Base-by-base conservation (phyloP, 139 green algal species). In the Chlamydomonas incerta region DNA sequence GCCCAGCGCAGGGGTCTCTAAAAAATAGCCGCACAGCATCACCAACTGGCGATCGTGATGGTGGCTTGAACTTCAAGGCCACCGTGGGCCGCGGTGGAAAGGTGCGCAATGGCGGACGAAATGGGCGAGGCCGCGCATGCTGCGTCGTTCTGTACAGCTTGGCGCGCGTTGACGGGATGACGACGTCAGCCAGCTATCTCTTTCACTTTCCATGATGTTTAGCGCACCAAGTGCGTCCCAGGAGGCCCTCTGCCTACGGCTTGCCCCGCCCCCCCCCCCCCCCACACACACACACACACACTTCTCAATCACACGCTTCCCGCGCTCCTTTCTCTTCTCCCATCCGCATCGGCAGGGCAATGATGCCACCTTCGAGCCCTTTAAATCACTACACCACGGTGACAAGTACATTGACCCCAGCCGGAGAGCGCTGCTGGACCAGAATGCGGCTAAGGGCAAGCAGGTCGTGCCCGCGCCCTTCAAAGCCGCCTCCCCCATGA, bases 361-460 rank as follows among this genome's bases (percentile, higher is more conserved):
- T 58, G 91, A 95, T 85, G 93, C 92, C 13, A 89, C 83, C 6
- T 96, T 96, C 69, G 74, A 84, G 74, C 93, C 93, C 57, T 94
- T 95, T 75, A 92, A 91, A 41, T 79, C 90, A 2, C 65, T 93
- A 11, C 74, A 90, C 74, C 81, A 88, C 33, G 91, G 91, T 20
- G 92, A 95, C 29, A 82, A 82, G 17, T 95, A 90, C 74, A 21
- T 91, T 4, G 90, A 94, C 73, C 80, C 88, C 14, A 50, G 72
- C n/a, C 85, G 79, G 68, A 81, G 65, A 57, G 33, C 68, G 26
- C 77, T 93, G n/a, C 77, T 88, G 72, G 73, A 87, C 15, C 57
- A 86, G 46, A 86, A 71, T 15, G 83, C 80, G 65, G 90, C 77
- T 14, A 72, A 71, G n/a, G 90, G 90, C 72, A 55, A 76, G 46